phyloP scores from a whole-genome alignment of 148 eudicot species.

The Chenopodium album region DNA sequence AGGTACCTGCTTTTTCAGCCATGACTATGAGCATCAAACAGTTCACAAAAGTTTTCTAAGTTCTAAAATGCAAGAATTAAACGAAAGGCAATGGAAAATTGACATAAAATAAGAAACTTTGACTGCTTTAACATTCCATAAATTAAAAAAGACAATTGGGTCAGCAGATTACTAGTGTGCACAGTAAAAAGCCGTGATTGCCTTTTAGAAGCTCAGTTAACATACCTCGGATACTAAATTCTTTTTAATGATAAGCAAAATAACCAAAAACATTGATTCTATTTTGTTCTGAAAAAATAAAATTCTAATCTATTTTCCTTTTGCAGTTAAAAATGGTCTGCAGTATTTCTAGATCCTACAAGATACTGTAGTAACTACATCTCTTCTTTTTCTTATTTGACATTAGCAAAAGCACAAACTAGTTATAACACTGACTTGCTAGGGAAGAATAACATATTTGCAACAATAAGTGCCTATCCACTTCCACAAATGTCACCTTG shows the following conservation, averaged over 20 bases:
- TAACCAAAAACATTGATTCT: neutral
- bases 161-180: neutral
- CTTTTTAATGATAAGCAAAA: neutral
- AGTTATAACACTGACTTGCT: too few relatives aligned
- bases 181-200: neutral
- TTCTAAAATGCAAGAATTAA: neutral
- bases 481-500: too few relatives aligned
- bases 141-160: neutral
- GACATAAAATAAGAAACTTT: neutral
- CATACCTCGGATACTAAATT: neutral
- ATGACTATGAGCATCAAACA: neutral
- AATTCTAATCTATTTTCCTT: neutral
- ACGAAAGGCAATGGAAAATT: neutral
- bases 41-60: neutral
- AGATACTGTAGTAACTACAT: neutral
- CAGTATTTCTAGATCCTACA: neutral
- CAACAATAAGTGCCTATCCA: too few relatives aligned
- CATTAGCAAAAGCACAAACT: too few relatives aligned
- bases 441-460: too few relatives aligned
- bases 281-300: neutral
- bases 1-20: conserved; percentile 11
- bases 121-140: neutral
- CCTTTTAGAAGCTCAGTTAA: neutral
- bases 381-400: too few relatives aligned
- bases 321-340: neutral